Base-by-base conservation (phyloP, 441 rosid genomes). In the Croton setiger region DNA sequence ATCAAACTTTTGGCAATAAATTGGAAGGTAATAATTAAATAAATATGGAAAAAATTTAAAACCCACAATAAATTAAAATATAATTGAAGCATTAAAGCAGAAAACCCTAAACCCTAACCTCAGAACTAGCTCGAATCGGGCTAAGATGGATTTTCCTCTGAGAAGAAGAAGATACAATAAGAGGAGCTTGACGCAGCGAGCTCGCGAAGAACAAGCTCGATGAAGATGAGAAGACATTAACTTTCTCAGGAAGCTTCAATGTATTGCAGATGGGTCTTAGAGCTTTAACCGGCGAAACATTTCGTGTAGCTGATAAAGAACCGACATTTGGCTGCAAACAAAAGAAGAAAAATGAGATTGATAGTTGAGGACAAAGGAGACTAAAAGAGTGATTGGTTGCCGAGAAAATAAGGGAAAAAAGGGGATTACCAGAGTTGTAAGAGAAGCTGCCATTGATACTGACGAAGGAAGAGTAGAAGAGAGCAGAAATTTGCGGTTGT, bases 51-150 rank as follows among this genome's bases (percentile, higher is more conserved):
- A 64, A 48, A 14, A 58, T 20, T 7, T 23, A 39, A 55, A 0
- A 44, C 64, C 14, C 57, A 54, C 57, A 33, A 13, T 57, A 44
- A 35, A 44, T 54, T 47, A 54, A 49, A 39, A 9, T 49, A 61
- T 5, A 31, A 17, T 2, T 6, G 8, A 5, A 4, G 27, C 8
- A 27, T 27, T 27, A 48, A 15, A 20, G 7, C 7, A 6, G 2
- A 52, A 8, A 53, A 20, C 7, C 58, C 59, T 27, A 64, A 68
- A 62, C 39, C 35, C 82, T 75, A 49, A 94, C 99, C 97, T 87
- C 96, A 53, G 88, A 85, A 79, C 73, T 86, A 21, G 97, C 91
- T 63, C 88, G 85, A 76, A 86, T 79, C 69, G 82, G 71, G 75
- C 76, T 70, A 75, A 75, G 58, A 71, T 68, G 64, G 67, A 61